phyloP scores from a whole-genome alignment of 768 basidiomycete genomes.

The Boletus barrowsii region DNA sequence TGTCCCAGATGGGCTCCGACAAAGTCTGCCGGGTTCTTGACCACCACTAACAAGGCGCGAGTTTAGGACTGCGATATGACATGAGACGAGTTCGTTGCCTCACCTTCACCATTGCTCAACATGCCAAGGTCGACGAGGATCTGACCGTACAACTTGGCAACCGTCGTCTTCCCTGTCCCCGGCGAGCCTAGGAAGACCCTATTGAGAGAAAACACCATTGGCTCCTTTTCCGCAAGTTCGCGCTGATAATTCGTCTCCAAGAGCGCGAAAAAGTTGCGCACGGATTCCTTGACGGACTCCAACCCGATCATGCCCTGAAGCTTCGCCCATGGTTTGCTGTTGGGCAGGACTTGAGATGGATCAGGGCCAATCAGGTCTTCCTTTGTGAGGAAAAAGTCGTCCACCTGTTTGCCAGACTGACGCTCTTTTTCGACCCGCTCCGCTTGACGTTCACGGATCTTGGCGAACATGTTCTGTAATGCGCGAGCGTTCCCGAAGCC shows the following conservation, averaged over 20 bases:
- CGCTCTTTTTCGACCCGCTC: slow-evolving; percentile 44
- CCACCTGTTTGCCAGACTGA: slow-evolving; percentile 35
- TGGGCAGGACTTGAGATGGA: slow-evolving; percentile 45
- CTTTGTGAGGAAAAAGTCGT: slow-evolving; percentile 50
- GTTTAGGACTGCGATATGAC: neutral
- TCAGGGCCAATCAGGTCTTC: slow-evolving; percentile 68
- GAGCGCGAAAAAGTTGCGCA: slow-evolving; percentile 46
- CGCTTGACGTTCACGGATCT: slow-evolving; percentile 53
- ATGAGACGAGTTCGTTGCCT: neutral
- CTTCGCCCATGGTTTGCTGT: slow-evolving; percentile 50
- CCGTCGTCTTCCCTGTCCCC: slow-evolving; percentile 72
- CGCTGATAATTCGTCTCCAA: slow-evolving; percentile 57
- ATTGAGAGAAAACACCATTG: slow-evolving; percentile 55
- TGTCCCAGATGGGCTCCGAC: slow-evolving; percentile 55
- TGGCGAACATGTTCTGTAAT: slow-evolving; percentile 48
- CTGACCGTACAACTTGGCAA: slow-evolving; percentile 64
- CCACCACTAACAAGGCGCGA: slow-evolving; percentile 41
- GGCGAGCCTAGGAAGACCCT: slow-evolving; percentile 67
- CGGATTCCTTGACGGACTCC: slow-evolving; percentile 52
- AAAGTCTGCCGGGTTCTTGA: slow-evolving; percentile 71
- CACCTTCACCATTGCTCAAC: slow-evolving; percentile 74
- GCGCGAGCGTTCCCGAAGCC: slow-evolving; percentile 74
- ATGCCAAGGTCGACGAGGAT: slow-evolving; percentile 60
- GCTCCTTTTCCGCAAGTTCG: slow-evolving; percentile 54
- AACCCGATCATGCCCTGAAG: slow-evolving; percentile 57